Evolutionary conservation across 2,329 filamentous ascomycete genomes (phyloP), one percentile per base, ranked within the genome.

Genomic region (Alternaria conjuncta): DNA sequence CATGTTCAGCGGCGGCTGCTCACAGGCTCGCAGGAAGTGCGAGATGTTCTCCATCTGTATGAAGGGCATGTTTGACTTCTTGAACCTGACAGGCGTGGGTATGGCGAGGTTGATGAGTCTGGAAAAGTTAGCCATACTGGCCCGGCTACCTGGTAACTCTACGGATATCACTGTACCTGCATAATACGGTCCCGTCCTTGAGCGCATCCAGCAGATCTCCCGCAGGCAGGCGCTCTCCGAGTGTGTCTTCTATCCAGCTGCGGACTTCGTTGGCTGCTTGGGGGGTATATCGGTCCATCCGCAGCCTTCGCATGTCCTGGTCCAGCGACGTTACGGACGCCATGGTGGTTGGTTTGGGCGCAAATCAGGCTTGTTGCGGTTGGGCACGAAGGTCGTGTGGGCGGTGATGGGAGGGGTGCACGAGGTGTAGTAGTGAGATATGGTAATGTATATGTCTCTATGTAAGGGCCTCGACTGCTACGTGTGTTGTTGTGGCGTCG

Each of bases 11-110:
- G 96, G 96, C 25, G 92, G 88, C 55, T 88, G 84, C 81, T 97
- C 92, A 84, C 94, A 97, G 64, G 93, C 94, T 75, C 88, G 89
- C 57, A 99, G 88, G 82, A 97, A 99, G 77, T 97, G 93, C 5
- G 94, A 96, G 76, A 99, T 97, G 79, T 99, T 99, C 81, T 99
- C 96, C 94, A 98, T 98, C 81, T 99, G 96, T 44, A 98, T 95
- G 78, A 99, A 99, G 0, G 96, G 96, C 95, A 98, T 98, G 44
- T 89, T 83, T 1, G 94, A 97, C 77, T 91, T 86, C 82, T 98
- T 98, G 87, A 92, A 98, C 79, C 91, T 93, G 82, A 97, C 88
- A 0, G 92, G 92, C 15, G 90, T 88, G 25, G 92, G 92, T 41
- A 91, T 81, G 30, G 88, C 92, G 60, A 95, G 86, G 77, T 97